Percentiles rank a stretch among this genome's conserved stretches.
Evolutionary conservation across 768 basidiomycete species (phyloP).

Genomic region (Xerocomus spinulosus): DNA sequence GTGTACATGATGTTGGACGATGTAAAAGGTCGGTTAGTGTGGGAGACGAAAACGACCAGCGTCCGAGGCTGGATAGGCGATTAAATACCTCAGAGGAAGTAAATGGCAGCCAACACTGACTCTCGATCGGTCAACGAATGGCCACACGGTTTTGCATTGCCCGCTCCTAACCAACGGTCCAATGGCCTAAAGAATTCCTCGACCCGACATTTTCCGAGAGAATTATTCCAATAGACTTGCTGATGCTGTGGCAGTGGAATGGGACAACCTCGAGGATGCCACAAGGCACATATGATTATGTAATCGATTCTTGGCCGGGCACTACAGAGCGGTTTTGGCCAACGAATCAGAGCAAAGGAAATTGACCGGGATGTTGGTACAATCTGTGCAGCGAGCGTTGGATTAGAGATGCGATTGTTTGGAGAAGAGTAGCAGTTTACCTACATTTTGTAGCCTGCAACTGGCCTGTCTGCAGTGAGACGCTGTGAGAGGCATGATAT

Average conservation of each 20-base stretch:
- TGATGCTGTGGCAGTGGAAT: constrained; percentile 21
- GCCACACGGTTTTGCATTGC: constrained; percentile 16
- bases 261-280: constrained; percentile 17
- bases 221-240: constrained; percentile 7
- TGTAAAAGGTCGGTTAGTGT: background rate
- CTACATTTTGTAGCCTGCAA: no score
- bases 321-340: background rate
- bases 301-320: background rate
- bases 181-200: constrained; percentile 19
- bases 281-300: constrained; percentile 12
- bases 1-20: constrained; percentile 1
- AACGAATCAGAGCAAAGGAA: constrained; percentile 3
- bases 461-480: no score
- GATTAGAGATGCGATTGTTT: no score
- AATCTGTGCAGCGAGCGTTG: no score
- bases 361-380: background rate
- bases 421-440: no score
- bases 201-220: constrained; percentile 14
- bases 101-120: constrained; percentile 9
- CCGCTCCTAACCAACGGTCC: constrained; percentile 7
- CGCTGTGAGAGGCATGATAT: no score
- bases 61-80: background rate
- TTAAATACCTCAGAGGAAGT: constrained; percentile 16
- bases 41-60: constrained; percentile 8
- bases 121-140: constrained; percentile 8